Evolutionary conservation across 305 asterid genomes (phyloP), one percentile per base, ranked within the genome.

Genomic region (Ajuga reptans): DNA sequence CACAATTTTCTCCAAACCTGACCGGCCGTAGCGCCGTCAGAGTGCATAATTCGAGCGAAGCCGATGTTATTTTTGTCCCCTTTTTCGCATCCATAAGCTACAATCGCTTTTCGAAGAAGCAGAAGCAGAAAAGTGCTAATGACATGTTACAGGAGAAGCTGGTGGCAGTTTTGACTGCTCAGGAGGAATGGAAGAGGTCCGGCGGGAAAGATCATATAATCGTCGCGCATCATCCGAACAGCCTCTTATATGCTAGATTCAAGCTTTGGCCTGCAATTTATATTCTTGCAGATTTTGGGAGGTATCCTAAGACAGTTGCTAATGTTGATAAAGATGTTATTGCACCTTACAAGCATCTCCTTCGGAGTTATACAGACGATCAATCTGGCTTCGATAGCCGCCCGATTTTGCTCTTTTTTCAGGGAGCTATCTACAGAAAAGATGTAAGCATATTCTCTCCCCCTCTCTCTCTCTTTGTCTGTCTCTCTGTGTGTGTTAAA

Each of bases 161-260:
- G 80, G 95, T 89, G 29, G n/a, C 55, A 0, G 80, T 80, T 73
- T 73, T 89, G 85, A 73, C 72, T 1, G 75, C 77, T 50, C 89
- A 78, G 73, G 74, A 79, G 72, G 91, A 82, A 34, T 89, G 96
- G 96, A 83, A 82, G 78, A 87, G 81, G 77, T 83, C 91, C 0
- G 89, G 89, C 1, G 96, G 96, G 1, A 83, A 57, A 53, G 93
- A 89, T 78, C 96, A 89, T 65, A 53, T 89, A 10, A 76, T 89
- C 53, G 76, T 89, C 12, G 95, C 96, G 24, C 96, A 89, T 69
- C 96, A 89, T 64, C 96, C 95, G 0, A 89, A 89, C 66, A 89
- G 96, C 54, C 84, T 89, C 52, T 63, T 83, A 64, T 73, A 82
- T 51, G 91, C 93, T 36, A 84, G 95, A 74, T 72, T 36, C 76